Base-by-base conservation (phyloP, 108 stramenopile species). In the Nitzschia palea region DNA sequence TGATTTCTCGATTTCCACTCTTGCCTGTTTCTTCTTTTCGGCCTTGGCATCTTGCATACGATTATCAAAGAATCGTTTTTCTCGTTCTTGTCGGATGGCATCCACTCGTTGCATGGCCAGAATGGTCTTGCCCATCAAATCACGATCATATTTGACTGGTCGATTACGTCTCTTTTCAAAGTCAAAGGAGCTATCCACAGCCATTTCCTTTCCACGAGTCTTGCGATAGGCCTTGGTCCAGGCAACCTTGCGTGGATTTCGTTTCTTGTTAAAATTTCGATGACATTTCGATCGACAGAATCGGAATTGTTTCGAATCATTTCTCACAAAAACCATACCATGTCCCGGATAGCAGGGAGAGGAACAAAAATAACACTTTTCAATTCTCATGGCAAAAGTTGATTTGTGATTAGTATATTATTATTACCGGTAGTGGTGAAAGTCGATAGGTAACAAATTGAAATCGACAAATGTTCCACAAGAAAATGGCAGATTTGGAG, bases 281-380 rank as follows among this genome's bases (percentile, higher is more conserved):
- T 98, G 97, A 82, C 99, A 99, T 85, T 99, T 99, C 20, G 98
- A 97, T 31, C 99, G 93, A 70, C 99, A 99, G 80, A 99, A 99
- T 18, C 94, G 93, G 66, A 99, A 99, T 60, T 93, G 89, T 82
- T 99, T 99, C 70, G 89, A 84, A 79, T 99, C 99, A 77, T 99
- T 99, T 36, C 99, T 88, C 47, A 97, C 99, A 73, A 99, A 99
- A 44, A 87, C 77, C 67, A 97, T 96, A 12, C 99, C 99, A 65
- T 99, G 99, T 9, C 99, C 99, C 3, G 99, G 99, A 71, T 99
- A 99, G 67, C 90, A 93, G 27, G 97, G 97, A 22, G 95, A 90
- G 3, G 94, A 94, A 73, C 98, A 99, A 73, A 99, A 98, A 80
- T 97, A 97, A 71, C 98, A 99, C 71, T 90, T 90, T 79, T 95